Percentiles rank a stretch among this genome's conserved stretches.
phyloP scores from a whole-genome alignment of 176 grass and related monocot species.

The Bromus sterilis region DNA sequence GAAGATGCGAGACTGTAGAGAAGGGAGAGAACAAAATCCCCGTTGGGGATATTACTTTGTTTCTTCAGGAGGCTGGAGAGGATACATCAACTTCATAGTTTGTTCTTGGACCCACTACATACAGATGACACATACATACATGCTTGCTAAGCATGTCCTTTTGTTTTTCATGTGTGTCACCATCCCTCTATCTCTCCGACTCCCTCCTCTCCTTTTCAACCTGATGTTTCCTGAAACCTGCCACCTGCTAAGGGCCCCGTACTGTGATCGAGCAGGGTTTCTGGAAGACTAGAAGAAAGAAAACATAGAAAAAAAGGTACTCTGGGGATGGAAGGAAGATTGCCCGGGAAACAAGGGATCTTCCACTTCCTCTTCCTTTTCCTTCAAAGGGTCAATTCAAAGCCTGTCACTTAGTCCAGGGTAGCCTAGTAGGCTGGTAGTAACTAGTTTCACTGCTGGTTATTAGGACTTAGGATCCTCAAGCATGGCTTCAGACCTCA shows the following conservation, averaged over 20 bases:
- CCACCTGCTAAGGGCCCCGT: conserved; percentile 22
- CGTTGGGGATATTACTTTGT: conserved; percentile 29
- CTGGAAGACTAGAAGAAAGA: conserved; percentile 20
- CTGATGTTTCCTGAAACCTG: conserved; percentile 57
- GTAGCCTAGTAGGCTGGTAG: conserved; percentile 16
- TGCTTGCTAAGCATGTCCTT: conserved; percentile 19
- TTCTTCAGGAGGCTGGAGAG: conserved; percentile 11
- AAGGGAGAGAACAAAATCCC: conserved; percentile 22
- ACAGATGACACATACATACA: conserved; percentile 26
- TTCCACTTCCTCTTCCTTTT: conserved; percentile 18
- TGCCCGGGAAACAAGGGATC: conserved; percentile 53
- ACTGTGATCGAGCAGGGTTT: conserved; percentile 27
- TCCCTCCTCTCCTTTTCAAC: conserved; percentile 28
- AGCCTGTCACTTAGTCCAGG: conserved; percentile 31
- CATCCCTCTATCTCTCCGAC: conserved; percentile 2
- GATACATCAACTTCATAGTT: conserved; percentile 28
- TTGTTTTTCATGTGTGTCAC: conserved; percentile 46
- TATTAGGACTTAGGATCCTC: conserved; percentile 21
- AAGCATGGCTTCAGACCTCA: conserved; percentile 37
- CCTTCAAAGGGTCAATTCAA: conserved; percentile 45
- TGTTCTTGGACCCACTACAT: conserved; percentile 39
- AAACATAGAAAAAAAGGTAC: neutral
- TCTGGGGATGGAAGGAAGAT: conserved; percentile 34
- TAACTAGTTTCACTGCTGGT: conserved; percentile 24
- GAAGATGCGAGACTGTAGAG: neutral